Evolutionary conservation across 148 eudicot species (phyloP).

Genomic region (Persicaria tinctoria): DNA sequence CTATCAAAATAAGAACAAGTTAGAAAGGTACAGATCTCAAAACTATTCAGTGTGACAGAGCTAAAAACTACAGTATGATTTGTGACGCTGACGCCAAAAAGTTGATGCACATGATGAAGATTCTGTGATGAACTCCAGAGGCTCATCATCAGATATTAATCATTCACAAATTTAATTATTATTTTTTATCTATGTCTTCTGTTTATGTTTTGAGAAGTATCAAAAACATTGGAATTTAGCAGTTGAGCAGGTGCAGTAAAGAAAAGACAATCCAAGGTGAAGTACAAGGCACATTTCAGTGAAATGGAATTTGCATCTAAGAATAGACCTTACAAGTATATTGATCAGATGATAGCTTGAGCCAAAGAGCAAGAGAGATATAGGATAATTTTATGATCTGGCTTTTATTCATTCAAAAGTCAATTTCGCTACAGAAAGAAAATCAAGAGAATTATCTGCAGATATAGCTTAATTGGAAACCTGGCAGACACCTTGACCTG

Average conservation of each 20-base stretch:
- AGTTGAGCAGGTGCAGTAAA: neutral
- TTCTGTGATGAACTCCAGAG: neutral
- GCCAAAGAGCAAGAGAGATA: neutral
- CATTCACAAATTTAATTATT: neutral
- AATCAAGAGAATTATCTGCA: no score
- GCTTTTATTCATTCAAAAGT: neutral
- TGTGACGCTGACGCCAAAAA: neutral
- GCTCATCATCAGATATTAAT: neutral
- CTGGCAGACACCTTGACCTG: neutral
- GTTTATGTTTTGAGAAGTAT: no score
- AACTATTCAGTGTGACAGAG: neutral
- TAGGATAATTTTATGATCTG: neutral
- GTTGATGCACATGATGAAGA: neutral
- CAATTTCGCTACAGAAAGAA: neutral
- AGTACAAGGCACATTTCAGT: neutral
- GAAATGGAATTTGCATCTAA: neutral
- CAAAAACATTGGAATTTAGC: no score
- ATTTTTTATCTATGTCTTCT: neutral
- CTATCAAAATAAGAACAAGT: constrained; percentile 29
- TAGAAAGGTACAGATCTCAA: neutral
- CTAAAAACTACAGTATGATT: neutral
- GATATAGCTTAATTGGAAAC: neutral
- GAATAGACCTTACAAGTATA: neutral
- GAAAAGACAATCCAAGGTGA: neutral
- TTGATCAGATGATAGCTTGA: neutral